These are phyloP conservation scores for Microbotryum violaceum DNA, from an alignment of 1,284 basidiomycete genomes.

Conservation along the genomic window DNA sequence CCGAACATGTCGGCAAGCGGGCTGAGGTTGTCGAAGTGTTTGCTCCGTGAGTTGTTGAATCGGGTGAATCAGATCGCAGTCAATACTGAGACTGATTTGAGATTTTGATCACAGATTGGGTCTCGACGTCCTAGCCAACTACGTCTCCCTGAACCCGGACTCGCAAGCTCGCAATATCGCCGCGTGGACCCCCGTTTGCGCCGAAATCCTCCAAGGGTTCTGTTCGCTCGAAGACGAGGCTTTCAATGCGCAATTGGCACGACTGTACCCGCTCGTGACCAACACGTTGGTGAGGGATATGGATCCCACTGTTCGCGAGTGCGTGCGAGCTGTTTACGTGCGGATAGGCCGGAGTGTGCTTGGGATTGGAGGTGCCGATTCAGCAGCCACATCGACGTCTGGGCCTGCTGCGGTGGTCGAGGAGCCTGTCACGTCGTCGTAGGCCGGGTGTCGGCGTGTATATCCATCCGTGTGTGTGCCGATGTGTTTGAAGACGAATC, in stretches of 20 bases:
- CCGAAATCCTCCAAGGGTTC: slow-evolving; percentile 85
- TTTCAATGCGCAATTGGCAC: slow-evolving; percentile 72
- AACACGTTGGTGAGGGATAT: slow-evolving; percentile 73
- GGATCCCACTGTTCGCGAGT: slow-evolving; percentile 67
- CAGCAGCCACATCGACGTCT: background rate
- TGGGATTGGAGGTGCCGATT: slow-evolving; percentile 2
- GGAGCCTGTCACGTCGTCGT: no score
- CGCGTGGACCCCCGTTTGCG: slow-evolving; percentile 96
- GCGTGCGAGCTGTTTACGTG: slow-evolving; percentile 66
- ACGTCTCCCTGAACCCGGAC: slow-evolving; percentile 79
- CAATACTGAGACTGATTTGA: background rate
- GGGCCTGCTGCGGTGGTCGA: no score
- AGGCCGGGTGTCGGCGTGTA: no score
- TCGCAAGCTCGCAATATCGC: slow-evolving; percentile 91
- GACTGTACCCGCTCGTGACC: slow-evolving; percentile 76
- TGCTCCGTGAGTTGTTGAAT: slow-evolving; percentile 63
- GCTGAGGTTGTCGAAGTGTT: slow-evolving; percentile 79
- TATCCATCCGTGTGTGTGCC: no score
- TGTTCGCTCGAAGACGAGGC: slow-evolving; percentile 79
- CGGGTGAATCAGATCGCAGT: slow-evolving; percentile 1
- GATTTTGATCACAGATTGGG: slow-evolving; percentile 54
- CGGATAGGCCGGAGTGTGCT: slow-evolving; percentile 28
- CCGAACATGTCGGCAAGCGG: slow-evolving; percentile 71
- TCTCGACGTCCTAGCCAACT: slow-evolving; percentile 84
- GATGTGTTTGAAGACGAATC: no score